These are phyloP conservation scores for Kluyveromyces aestuarii DNA, from an alignment of 805 yeast species.

Conservation along the genomic window DNA sequence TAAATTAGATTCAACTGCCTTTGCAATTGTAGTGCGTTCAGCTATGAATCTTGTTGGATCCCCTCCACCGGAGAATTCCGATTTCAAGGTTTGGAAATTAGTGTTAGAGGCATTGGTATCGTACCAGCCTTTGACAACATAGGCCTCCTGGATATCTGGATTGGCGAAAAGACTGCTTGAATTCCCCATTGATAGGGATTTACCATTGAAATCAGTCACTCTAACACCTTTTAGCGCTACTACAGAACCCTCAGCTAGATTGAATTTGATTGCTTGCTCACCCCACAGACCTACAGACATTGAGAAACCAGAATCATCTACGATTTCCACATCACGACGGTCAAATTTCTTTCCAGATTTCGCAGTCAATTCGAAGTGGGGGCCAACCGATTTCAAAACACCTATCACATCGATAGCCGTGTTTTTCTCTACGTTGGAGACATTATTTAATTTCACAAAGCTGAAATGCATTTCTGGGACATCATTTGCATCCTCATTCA, in stretches of 20 bases:
- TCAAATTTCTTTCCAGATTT: constrained; percentile 88
- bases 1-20: constrained; percentile 55
- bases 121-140: constrained; percentile 88
- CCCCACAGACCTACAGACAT: constrained; percentile 87
- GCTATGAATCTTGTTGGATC: constrained; percentile 35
- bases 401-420: constrained; percentile 81
- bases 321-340: constrained; percentile 80
- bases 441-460: constrained; percentile 58
- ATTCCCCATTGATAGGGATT: constrained; percentile 71
- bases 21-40: constrained; percentile 56
- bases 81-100: constrained; percentile 51
- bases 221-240: constrained; percentile 87
- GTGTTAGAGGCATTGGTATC: constrained; percentile 66
- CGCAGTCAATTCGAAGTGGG: constrained; percentile 70
- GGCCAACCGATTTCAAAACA: constrained; percentile 67
- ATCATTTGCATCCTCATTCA: constrained; percentile 41
- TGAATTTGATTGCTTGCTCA: constrained; percentile 71
- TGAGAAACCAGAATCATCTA: constrained; percentile 73
- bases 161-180: constrained; percentile 67
- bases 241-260: constrained; percentile 67
- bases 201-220: constrained; percentile 82
- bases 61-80: constrained; percentile 36
- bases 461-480: constrained; percentile 77
- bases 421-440: constrained; percentile 62
- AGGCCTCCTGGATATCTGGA: constrained; percentile 88